A percentile compares a stretch with the other conserved stretches of the same genome.
Conservation (phyloP, 768 basidiomycete genomes). For the Lentinula boryana region DNA sequence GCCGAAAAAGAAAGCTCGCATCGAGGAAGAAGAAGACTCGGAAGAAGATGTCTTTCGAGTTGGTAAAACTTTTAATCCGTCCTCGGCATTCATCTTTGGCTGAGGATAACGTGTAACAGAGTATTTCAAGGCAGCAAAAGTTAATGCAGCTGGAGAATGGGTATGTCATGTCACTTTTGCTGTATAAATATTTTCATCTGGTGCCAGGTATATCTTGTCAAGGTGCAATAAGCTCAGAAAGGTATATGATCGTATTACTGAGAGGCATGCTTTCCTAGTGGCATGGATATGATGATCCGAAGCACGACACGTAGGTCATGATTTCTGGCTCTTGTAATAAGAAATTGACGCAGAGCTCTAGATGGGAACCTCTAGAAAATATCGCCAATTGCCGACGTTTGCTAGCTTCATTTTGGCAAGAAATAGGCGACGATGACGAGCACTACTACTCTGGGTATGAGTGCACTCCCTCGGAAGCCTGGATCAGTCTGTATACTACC, state of each 20-base stretch:
- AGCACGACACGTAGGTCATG: conserved; percentile 44
- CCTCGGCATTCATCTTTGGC: neutral
- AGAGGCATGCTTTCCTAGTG: conserved; percentile 36
- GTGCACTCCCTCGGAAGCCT: conserved; percentile 35
- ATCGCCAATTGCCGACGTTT: conserved; percentile 52
- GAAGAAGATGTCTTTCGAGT: neutral
- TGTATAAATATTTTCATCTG: neutral
- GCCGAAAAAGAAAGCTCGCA: neutral
- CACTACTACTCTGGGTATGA: conserved; percentile 47
- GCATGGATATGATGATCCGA: conserved; percentile 50
- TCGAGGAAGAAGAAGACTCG: neutral
- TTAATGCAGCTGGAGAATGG: conserved; percentile 1
- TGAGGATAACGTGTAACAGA: neutral
- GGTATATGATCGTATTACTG: neutral
- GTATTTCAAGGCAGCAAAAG: neutral
- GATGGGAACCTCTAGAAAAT: conserved; percentile 68
- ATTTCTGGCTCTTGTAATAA: neutral
- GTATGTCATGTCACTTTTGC: neutral
- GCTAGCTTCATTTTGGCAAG: conserved; percentile 57
- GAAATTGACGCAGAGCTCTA: conserved; percentile 18
- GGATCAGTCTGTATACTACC: conserved; percentile 46
- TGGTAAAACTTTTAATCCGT: neutral
- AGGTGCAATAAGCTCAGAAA: conserved; percentile 33
- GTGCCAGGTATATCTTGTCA: conserved; percentile 59
- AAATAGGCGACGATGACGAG: conserved; percentile 51